A percentile compares a stretch with the other conserved stretches of the same genome.
phyloP scores from a whole-genome alignment of 768 basidiomycete species.

The Sarcodon aspratus region DNA sequence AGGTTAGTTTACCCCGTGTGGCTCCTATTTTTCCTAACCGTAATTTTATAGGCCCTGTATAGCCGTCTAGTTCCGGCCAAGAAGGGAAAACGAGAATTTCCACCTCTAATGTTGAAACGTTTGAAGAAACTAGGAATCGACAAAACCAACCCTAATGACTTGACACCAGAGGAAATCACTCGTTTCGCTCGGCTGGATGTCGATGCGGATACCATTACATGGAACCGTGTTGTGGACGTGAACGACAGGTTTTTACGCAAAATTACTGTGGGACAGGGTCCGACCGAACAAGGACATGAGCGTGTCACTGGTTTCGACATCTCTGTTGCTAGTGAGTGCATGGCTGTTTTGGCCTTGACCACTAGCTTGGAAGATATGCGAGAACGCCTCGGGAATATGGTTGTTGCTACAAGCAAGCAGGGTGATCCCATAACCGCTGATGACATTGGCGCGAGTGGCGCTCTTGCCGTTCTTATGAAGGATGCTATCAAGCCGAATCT shows the following conservation, averaged over 20 bases:
- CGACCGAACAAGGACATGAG: slow-evolving; percentile 83
- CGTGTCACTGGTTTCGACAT: slow-evolving; percentile 94
- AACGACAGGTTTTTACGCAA: slow-evolving; percentile 96
- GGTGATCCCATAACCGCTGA: slow-evolving; percentile 94
- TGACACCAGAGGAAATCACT: slow-evolving; percentile 87
- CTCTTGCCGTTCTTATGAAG: slow-evolving; percentile 94
- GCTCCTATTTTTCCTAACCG: not conserved
- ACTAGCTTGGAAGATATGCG: slow-evolving; percentile 88
- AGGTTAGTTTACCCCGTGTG: slow-evolving; percentile 28
- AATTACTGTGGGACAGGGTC: slow-evolving; percentile 82
- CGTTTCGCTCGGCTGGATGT: slow-evolving; percentile 89
- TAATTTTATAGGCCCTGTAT: slow-evolving; percentile 53
- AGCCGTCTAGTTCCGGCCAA: slow-evolving; percentile 84
- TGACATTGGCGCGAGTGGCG: slow-evolving; percentile 90
- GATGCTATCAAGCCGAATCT: slow-evolving; percentile 98
- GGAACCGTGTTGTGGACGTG: slow-evolving; percentile 95
- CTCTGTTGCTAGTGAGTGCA: slow-evolving; percentile 92
- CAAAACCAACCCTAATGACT: slow-evolving; percentile 85
- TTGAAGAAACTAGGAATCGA: slow-evolving; percentile 90
- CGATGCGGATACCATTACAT: slow-evolving; percentile 85
- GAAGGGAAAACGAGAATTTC: slow-evolving; percentile 92
- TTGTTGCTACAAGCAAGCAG: slow-evolving; percentile 85
- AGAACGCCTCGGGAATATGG: slow-evolving; percentile 88
- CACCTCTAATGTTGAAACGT: slow-evolving; percentile 93
- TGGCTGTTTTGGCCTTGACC: slow-evolving; percentile 92